A percentile compares a stretch with the other conserved stretches of the same genome.
Conservation (phyloP, 768 basidiomycete genomes). For the Leccinum imitatum region DNA sequence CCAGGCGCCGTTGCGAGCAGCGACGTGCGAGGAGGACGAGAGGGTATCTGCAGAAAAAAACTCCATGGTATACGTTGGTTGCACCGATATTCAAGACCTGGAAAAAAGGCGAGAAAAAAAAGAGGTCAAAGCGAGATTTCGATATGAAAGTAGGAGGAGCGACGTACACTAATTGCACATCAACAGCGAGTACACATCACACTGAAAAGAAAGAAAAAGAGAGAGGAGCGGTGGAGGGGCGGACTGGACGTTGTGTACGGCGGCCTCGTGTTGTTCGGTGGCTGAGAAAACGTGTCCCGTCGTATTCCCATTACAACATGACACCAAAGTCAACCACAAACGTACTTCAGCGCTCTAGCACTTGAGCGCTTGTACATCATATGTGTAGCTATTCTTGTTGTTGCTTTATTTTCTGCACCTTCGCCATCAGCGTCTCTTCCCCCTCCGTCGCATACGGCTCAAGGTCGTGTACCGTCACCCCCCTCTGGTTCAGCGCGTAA, state of each 20-base stretch:
- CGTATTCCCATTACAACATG: constrained; percentile 19
- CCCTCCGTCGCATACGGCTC: constrained; percentile 59
- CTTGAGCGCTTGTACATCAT: too few relatives aligned
- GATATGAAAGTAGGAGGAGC: not conserved
- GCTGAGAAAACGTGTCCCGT: constrained; percentile 38
- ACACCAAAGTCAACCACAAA: not conserved
- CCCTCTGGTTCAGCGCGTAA: constrained; percentile 63
- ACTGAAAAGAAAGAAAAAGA: constrained; percentile 11
- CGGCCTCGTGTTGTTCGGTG: constrained; percentile 34
- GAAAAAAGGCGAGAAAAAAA: constrained; percentile 1
- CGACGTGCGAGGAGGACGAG: constrained; percentile 14
- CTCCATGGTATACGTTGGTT: constrained; percentile 36
- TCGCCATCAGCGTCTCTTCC: constrained; percentile 49
- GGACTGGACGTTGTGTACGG: constrained; percentile 11
- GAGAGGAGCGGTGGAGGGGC: not conserved
- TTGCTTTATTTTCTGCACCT: constrained; percentile 10
- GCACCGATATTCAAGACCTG: constrained; percentile 35
- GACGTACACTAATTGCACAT: constrained; percentile 26
- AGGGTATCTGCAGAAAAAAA: constrained; percentile 31
- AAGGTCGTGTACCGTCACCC: constrained; percentile 57
- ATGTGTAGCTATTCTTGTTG: not conserved
- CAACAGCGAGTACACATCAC: constrained; percentile 26
- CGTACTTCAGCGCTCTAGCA: not conserved
- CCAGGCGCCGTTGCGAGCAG: constrained; percentile 15
- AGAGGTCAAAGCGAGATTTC: constrained; percentile 1